Percentiles rank a stretch among this genome's conserved stretches.
These are phyloP conservation scores for Fusarium redolens DNA, from an alignment of 2,329 filamentous ascomycete genomes.

Conservation along the genomic window DNA sequence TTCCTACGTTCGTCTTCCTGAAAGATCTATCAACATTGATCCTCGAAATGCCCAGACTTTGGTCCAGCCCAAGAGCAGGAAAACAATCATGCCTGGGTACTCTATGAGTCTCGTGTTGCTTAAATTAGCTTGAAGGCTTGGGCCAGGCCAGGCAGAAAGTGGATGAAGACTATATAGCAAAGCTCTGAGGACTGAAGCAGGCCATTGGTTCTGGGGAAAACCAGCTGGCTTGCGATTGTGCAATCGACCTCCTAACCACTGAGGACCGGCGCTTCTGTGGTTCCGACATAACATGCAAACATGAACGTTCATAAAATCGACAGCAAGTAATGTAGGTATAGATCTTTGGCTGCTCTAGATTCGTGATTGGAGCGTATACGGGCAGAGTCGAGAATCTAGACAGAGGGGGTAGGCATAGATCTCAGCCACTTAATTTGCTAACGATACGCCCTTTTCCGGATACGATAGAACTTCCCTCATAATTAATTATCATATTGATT, in stretches of 20 bases:
- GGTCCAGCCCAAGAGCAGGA: not conserved
- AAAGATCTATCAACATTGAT: not conserved
- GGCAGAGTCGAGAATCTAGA: not conserved
- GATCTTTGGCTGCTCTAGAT: not conserved
- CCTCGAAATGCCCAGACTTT: not conserved
- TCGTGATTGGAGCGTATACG: not conserved
- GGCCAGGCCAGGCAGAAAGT: slow-evolving; percentile 4
- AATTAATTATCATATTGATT: not conserved
- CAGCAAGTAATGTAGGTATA: not conserved
- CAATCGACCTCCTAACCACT: slow-evolving; percentile 26
- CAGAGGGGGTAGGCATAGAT: not conserved
- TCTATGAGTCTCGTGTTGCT: not conserved
- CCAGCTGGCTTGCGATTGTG: slow-evolving; percentile 13
- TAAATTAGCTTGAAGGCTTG: slow-evolving; percentile 13
- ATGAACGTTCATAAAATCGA: not conserved
- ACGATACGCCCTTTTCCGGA: not conserved
- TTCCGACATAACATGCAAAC: not conserved
- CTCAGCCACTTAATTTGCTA: not conserved
- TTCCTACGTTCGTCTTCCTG: too few relatives aligned
- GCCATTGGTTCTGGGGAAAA: slow-evolving; percentile 7
- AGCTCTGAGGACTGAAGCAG: slow-evolving; percentile 31
- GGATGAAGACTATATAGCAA: slow-evolving; percentile 4
- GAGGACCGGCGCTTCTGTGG: slow-evolving; percentile 39
- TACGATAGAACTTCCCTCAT: not conserved
- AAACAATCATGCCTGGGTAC: not conserved